Evolutionary conservation across 148 eudicot species (phyloP).

Genomic region (Camellia granthamiana): DNA sequence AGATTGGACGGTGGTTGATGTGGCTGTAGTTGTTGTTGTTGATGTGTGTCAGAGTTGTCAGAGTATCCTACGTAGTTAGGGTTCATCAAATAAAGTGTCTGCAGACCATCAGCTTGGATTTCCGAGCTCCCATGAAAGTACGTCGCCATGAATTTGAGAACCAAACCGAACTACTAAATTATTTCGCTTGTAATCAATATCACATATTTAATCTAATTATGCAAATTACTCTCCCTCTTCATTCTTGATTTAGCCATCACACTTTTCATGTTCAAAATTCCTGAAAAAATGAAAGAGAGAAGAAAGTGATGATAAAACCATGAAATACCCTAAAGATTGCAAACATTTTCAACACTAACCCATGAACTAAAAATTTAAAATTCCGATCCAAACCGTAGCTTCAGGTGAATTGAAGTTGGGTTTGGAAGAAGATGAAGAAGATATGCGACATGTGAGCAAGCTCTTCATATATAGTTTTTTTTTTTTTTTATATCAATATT

Average conservation of each 20-base stretch:
- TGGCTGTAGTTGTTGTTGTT: slow-evolving; percentile 22
- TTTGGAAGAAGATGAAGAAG: slow-evolving; percentile 4
- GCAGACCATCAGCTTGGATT: slow-evolving; percentile 62
- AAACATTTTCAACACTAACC: slow-evolving; percentile 2
- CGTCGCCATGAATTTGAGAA: slow-evolving; percentile 40
- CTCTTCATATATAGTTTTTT: not conserved
- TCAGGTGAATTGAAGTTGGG: not conserved
- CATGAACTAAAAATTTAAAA: not conserved
- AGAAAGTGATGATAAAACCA: slow-evolving; percentile 15
- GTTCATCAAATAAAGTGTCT: slow-evolving; percentile 78
- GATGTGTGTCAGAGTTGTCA: slow-evolving; percentile 31
- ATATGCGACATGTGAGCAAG: not conserved
- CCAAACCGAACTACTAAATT: not conserved
- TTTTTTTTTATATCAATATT: too few relatives aligned
- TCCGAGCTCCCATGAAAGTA: slow-evolving; percentile 69
- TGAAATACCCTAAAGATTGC: slow-evolving; percentile 15
- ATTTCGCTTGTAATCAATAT: not conserved
- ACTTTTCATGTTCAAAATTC: not conserved
- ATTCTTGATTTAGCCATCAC: not conserved
- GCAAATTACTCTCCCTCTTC: not conserved
- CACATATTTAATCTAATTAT: not conserved
- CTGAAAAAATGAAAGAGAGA: slow-evolving; percentile 14
- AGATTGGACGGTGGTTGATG: slow-evolving; percentile 34
- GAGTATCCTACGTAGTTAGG: slow-evolving; percentile 45
- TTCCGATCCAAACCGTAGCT: not conserved